Base-by-base conservation (phyloP, 2,329 filamentous ascomycete genomes). In the Byssothecium circinans region DNA sequence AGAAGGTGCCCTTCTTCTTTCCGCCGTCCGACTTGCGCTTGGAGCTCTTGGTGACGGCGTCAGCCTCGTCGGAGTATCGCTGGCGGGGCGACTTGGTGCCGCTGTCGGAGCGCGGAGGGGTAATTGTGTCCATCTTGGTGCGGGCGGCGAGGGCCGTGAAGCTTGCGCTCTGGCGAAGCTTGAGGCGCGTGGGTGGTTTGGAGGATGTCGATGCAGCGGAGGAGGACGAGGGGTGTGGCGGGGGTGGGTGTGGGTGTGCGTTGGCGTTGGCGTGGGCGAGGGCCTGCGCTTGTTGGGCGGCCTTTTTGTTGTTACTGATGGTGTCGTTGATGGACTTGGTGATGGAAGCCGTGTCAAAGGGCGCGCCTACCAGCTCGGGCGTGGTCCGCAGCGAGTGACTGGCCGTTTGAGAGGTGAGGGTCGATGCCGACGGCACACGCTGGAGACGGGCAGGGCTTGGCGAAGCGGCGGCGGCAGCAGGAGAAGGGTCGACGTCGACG, bases 161-260 rank as follows among this genome's bases (percentile, higher is more conserved):
- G 61, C 71, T 74, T 53, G 71, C 68, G 44, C 70, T 70, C 60
- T 75, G 66, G 52, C 69, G 64, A 45, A 75, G 70, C 60, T 74
- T 67, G 50, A 68, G 63, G 45, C 74, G 69, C 45, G 59, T 63
- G 41, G 65, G 66, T 22, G 61, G 52, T 42, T 59, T 58, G 45
- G 57, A 41, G 41, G 48, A 27, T 36, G 60, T 62, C 43, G 59
- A 52, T 39, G 55, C 44, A 34, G 34, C 44, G 34, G 34, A 44
- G 36, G 45, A 42, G 42, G 46, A 47, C 50, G 51, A 45, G 43
- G 19, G 22, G 36, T 14, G 36, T 10, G 18, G 20, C 10, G n/a
- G 20, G n/a, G 8, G 36, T 12, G 20, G 36, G 25, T 25, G 36
- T n/a, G 8, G 36, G 8, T 25, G 36, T 12, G 11, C n/a, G n/a